These are phyloP conservation scores for Phaeotremella fagi DNA, from an alignment of 768 basidiomycete species.

Conservation along the genomic window DNA sequence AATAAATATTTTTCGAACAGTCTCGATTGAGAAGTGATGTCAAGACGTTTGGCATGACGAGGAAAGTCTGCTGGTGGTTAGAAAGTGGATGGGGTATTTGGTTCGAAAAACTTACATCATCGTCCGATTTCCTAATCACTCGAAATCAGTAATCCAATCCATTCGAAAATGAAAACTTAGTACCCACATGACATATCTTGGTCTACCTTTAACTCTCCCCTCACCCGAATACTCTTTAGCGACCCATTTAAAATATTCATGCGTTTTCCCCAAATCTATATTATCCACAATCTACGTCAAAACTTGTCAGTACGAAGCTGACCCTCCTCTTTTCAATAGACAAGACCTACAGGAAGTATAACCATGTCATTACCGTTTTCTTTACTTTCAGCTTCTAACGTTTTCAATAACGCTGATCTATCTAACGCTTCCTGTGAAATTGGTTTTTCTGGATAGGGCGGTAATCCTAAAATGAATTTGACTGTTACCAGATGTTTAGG, in stretches of 20 bases:
- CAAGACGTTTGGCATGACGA: slow-evolving; percentile 49
- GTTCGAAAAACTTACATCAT: slow-evolving; percentile 41
- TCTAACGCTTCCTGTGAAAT: slow-evolving; percentile 28
- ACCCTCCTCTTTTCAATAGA: background rate
- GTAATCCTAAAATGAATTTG: slow-evolving; percentile 48
- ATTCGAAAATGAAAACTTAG: background rate
- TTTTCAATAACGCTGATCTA: slow-evolving; percentile 17
- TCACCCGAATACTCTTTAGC: slow-evolving; percentile 43
- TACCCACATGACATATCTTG: slow-evolving; percentile 49
- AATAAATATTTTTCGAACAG: slow-evolving; percentile 48
- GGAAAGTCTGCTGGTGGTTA: slow-evolving; percentile 38
- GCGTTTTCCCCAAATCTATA: slow-evolving; percentile 49
- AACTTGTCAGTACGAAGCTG: background rate
- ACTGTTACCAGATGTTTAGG: slow-evolving; percentile 44
- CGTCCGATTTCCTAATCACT: slow-evolving; percentile 47
- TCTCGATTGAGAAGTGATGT: slow-evolving; percentile 45
- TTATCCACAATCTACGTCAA: slow-evolving; percentile 43
- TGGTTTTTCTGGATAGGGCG: slow-evolving; percentile 35
- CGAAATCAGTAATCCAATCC: background rate
- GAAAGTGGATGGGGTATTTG: background rate
- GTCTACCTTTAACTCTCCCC: slow-evolving; percentile 44
- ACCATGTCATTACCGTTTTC: slow-evolving; percentile 44
- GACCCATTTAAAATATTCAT: slow-evolving; percentile 49
- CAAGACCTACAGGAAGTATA: slow-evolving; percentile 37
- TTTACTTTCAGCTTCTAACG: slow-evolving; percentile 37